Conservation (phyloP, 768 basidiomycete genomes). For the Tricholoma hemisulphureum region DNA sequence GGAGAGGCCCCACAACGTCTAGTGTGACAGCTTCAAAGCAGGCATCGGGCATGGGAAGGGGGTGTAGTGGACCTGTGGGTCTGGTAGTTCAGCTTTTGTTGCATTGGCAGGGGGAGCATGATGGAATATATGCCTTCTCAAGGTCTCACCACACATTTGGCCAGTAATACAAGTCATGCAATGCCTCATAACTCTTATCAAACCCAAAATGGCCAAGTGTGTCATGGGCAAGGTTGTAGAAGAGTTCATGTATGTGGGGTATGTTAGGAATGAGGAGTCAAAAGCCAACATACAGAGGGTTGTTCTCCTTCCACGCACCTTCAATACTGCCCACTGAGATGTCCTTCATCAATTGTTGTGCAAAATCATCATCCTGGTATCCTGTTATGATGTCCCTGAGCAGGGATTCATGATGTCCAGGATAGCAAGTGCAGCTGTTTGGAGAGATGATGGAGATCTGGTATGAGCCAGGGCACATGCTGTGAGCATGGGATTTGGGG, state of each 20-base stretch:
- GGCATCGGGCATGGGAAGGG: too few species aligned
- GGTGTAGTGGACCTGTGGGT: too few species aligned
- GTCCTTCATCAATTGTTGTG: not conserved
- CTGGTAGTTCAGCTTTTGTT: too few species aligned
- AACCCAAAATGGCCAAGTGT: too few species aligned
- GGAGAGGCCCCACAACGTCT: too few species aligned
- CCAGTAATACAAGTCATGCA: too few species aligned
- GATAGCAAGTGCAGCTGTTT: not conserved
- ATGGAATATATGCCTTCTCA: too few species aligned
- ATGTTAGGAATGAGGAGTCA: not conserved
- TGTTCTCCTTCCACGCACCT: not conserved
- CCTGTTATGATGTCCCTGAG: not conserved
- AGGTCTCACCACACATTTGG: too few species aligned
- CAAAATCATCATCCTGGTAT: not conserved
- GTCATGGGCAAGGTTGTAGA: not conserved
- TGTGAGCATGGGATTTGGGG: not conserved
- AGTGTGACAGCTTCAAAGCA: too few species aligned
- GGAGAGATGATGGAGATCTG: not conserved
- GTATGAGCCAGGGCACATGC: constrained; percentile 6
- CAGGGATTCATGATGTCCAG: not conserved
- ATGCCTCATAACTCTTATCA: too few species aligned
- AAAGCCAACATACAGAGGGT: not conserved
- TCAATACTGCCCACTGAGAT: not conserved
- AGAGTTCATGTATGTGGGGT: too few species aligned
- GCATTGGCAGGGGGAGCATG: too few species aligned